These are phyloP conservation scores for Alternaria sp. DNA, from an alignment of 2,329 filamentous ascomycete genomes.

Conservation along the genomic window DNA sequence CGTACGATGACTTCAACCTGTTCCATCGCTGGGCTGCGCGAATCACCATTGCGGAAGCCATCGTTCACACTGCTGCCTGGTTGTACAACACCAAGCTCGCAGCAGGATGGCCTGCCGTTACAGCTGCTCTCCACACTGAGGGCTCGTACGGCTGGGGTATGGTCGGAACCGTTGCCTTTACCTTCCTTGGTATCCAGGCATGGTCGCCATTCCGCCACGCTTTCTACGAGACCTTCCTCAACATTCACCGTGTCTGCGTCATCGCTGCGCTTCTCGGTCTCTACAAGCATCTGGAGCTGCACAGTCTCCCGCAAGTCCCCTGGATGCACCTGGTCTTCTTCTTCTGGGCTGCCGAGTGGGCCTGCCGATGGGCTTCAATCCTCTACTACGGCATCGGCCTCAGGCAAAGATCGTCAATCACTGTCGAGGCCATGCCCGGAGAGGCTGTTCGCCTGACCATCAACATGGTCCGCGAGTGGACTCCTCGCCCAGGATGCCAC, in stretches of 20 bases:
- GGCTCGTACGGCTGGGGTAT: conserved; percentile 71
- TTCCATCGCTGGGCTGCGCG: conserved; percentile 84
- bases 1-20: conserved; percentile 96
- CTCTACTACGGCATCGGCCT: conserved; percentile 62
- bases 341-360: conserved; percentile 77
- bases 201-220: conserved; percentile 85
- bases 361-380: conserved; percentile 57
- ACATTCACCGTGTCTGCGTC: conserved; percentile 80
- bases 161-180: conserved; percentile 65
- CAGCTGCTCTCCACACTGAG: conserved; percentile 61
- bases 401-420: conserved; percentile 58
- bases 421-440: conserved; percentile 64
- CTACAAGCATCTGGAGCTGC: conserved; percentile 77
- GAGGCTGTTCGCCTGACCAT: conserved; percentile 68
- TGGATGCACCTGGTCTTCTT: conserved; percentile 77
- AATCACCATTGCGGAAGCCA: conserved; percentile 71
- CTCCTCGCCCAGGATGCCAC: conserved; percentile 63
- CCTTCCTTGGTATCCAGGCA: conserved; percentile 71
- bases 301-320: conserved; percentile 70
- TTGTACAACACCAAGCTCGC: conserved; percentile 68
- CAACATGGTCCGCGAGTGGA: conserved; percentile 62
- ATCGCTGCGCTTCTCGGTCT: conserved; percentile 72
- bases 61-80: conserved; percentile 77
- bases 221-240: conserved; percentile 97
- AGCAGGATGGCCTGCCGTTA: conserved; percentile 67